Evolutionary conservation across 352 stramenopile species (phyloP).

Genomic region (Phytophthora cactorum): DNA sequence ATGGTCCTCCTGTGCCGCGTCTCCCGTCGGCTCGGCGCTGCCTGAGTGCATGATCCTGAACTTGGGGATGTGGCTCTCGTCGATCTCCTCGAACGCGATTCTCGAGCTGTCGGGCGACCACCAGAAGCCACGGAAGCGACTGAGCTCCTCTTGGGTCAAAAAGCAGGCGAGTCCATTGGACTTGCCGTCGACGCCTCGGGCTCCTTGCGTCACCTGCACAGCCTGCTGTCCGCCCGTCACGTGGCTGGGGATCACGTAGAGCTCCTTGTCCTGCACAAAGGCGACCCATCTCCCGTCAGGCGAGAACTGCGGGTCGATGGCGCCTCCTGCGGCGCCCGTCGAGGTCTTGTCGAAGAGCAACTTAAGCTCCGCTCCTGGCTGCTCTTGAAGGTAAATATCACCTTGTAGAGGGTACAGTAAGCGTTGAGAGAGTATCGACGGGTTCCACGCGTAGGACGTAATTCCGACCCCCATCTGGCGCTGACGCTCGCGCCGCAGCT

Average conservation of each 20-base stretch:
- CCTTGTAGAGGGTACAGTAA: constrained; percentile 93
- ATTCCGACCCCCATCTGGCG: constrained; percentile 93
- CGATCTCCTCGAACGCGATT: constrained; percentile 92
- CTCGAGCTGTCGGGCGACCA: constrained; percentile 89
- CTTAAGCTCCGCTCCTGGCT: constrained; percentile 63
- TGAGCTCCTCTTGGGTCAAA: constrained; percentile 97
- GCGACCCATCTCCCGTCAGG: constrained; percentile 93
- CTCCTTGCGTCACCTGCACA: constrained; percentile 80
- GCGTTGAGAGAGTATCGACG: constrained; percentile 57
- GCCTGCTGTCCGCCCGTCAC: constrained; percentile 48
- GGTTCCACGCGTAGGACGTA: constrained; percentile 91
- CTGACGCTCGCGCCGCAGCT: constrained; percentile 90
- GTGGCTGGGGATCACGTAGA: constrained; percentile 90
- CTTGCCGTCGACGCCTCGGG: constrained; percentile 65
- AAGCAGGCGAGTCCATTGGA: constrained; percentile 97
- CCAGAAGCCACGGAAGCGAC: constrained; percentile 97
- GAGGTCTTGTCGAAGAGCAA: constrained; percentile 90
- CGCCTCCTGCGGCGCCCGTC: constrained; percentile 68
- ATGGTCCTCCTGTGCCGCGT: constrained; percentile 76
- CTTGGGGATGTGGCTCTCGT: constrained; percentile 93
- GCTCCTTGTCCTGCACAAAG: constrained; percentile 94
- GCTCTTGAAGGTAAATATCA: constrained; percentile 95
- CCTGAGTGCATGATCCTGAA: constrained; percentile 97
- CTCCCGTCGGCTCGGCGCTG: constrained; percentile 62
- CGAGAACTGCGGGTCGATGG: constrained; percentile 94